Base-by-base conservation (phyloP, 2,329 filamentous ascomycete genomes). In the Lachnellula willkommii region DNA sequence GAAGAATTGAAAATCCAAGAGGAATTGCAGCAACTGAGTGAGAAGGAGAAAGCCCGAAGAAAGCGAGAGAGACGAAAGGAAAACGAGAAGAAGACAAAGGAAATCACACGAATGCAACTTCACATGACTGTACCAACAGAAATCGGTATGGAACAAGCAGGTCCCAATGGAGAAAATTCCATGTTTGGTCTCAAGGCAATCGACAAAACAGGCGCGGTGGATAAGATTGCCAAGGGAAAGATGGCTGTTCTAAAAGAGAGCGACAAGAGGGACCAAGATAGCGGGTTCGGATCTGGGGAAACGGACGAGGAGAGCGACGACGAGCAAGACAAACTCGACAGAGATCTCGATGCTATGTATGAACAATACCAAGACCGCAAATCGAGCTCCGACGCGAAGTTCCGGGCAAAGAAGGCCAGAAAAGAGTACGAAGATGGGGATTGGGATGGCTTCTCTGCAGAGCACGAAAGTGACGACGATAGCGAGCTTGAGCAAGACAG, bases 101-200 rank as follows among this genome's bases (percentile, higher is more conserved):
- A 97, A 62, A 90, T 97, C 58, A 80, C 95, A n/a, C 85, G 94
- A 36, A 88, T 99, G 87, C 94, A 99, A 72, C 84, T 99, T 77
- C 87, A 96, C 74, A 99, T 99, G 94, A 87, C 87, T 2, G 89
- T 91, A 0, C 94, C 94, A 7, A 94, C 90, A 79, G 94, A 99
- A 62, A 96, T 99, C 60, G 94, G 94, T 67, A 82, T 95, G 75
- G 94, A 96, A 69, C 90, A 94, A 72, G 75, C 82, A 24, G 90
- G 90, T 0, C 88, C 89, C 0, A 77, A 82, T 50, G 92, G 90
- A 24, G 85, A 90, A 43, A 89, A 90, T 47, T 79, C 89, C 28
- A 94, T 96, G 77, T 99, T 99, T 70, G 84, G 84, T 2, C 79
- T 97, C 47, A 95, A 91, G 71, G 76, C 84, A 8, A 81, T 95